These are phyloP conservation scores for Hymenotorrendiella dingleyae DNA, from an alignment of 2,329 filamentous ascomycete genomes.

Conservation along the genomic window DNA sequence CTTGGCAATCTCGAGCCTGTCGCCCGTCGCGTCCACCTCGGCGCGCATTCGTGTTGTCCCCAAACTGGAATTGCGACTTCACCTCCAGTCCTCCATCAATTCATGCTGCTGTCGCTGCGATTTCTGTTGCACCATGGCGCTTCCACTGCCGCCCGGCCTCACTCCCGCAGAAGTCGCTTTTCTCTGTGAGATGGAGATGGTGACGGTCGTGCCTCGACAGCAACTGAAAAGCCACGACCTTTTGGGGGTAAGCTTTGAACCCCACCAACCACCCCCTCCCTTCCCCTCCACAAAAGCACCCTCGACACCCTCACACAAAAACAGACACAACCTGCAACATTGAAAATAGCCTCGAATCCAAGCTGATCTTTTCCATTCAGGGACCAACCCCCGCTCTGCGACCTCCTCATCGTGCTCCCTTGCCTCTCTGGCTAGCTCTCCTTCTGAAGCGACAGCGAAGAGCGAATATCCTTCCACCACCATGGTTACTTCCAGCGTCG, in stretches of 20 bases:
- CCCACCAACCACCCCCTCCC: conserved; percentile 16
- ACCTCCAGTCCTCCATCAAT: not conserved
- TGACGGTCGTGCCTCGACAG: conserved; percentile 88
- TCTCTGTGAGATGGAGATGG: conserved; percentile 93
- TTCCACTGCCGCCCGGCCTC: conserved; percentile 44
- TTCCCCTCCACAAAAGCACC: not conserved
- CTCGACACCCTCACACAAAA: not conserved
- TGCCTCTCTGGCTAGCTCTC: conserved; percentile 92
- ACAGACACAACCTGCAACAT: not conserved
- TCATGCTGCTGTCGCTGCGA: not conserved
- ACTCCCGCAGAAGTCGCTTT: conserved; percentile 88
- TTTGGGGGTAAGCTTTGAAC: conserved; percentile 63
- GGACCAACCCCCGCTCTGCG: conserved; percentile 70
- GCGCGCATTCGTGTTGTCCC: not conserved
- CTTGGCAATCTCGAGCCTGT: not conserved
- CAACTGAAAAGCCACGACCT: conserved; percentile 80
- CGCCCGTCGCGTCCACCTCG: not conserved
- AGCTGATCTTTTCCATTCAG: conserved; percentile 39
- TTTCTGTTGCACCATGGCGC: conserved; percentile 23
- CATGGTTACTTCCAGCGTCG: conserved; percentile 77
- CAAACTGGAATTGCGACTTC: not conserved
- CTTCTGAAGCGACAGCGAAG: conserved; percentile 91
- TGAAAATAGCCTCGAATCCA: not conserved
- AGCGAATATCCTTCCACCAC: conserved; percentile 84
- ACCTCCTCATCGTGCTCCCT: conserved; percentile 70